These are phyloP conservation scores for Globisporangium polare DNA, from an alignment of 352 stramenopile species.

Conservation along the genomic window DNA sequence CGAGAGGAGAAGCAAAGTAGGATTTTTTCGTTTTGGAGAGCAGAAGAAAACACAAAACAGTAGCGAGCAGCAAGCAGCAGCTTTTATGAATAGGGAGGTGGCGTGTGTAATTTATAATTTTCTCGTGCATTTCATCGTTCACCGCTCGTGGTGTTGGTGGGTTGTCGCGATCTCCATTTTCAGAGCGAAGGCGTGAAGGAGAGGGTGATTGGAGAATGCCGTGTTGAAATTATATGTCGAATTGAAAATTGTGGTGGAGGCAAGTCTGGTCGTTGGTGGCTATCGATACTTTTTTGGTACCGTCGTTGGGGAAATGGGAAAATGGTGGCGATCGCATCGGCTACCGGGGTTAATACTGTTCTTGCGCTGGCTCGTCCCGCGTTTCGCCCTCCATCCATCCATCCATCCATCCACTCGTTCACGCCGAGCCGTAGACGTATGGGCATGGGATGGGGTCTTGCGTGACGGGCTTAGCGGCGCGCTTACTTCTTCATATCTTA, in stretches of 20 bases:
- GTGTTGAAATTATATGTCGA: slow-evolving; percentile 1
- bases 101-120: slow-evolving; percentile 29
- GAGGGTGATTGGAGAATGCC: background rate
- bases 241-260: slow-evolving; percentile 7
- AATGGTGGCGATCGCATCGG: background rate
- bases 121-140: slow-evolving; percentile 1
- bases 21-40: slow-evolving; percentile 7
- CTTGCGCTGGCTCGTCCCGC: background rate
- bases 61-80: background rate
- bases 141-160: background rate
- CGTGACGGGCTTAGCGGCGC: too few species aligned
- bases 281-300: background rate
- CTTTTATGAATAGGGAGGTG: slow-evolving; percentile 1
- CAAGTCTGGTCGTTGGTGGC: background rate
- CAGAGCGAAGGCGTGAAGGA: too few species aligned
- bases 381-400: background rate
- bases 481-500: background rate
- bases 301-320: background rate
- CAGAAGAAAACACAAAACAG: background rate
- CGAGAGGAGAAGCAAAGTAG: slow-evolving; percentile 3
- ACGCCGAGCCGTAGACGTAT: background rate
- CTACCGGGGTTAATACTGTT: slow-evolving; percentile 8
- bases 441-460: too few species aligned
- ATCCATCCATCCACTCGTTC: background rate
- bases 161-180: too few species aligned